These are phyloP conservation scores for Cucumis melo DNA, from an alignment of 306 rosid species.

Conservation along the genomic window DNA sequence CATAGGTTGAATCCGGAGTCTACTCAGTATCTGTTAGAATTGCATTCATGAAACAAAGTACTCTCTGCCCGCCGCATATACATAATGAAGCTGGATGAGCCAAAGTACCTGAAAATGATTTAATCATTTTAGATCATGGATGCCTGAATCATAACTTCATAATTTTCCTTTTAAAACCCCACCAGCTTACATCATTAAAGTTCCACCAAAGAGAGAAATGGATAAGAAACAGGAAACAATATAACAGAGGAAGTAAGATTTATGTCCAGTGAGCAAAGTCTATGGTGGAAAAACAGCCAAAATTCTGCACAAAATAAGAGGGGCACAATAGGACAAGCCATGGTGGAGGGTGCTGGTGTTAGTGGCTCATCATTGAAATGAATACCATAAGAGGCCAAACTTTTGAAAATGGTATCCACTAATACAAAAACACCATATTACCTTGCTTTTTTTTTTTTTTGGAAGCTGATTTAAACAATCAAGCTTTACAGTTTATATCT, in stretches of 20 bases:
- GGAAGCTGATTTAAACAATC: neutral
- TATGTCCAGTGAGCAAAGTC: slow-evolving; percentile 15
- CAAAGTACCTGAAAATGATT: slow-evolving; percentile 25
- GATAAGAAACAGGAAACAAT: slow-evolving; percentile 8
- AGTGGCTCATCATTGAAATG: slow-evolving; percentile 46
- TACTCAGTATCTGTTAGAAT: neutral
- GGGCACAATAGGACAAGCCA: slow-evolving; percentile 36
- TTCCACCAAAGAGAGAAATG: slow-evolving; percentile 3
- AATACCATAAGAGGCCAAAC: slow-evolving; percentile 17
- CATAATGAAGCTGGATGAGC: slow-evolving; percentile 14
- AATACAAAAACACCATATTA: slow-evolving; percentile 6
- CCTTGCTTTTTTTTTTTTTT: neutral
- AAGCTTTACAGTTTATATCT: slow-evolving; percentile 2
- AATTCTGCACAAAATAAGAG: slow-evolving; percentile 24
- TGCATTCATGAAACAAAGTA: slow-evolving; percentile 3
- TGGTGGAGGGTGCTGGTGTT: slow-evolving; percentile 60
- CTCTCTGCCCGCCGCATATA: slow-evolving; percentile 48
- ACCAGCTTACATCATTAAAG: slow-evolving; percentile 18
- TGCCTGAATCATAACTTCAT: slow-evolving; percentile 16
- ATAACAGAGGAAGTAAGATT: slow-evolving; percentile 3
- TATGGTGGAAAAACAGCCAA: slow-evolving; percentile 11
- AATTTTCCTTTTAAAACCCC: slow-evolving; percentile 11
- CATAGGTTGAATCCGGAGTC: neutral
- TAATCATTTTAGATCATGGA: slow-evolving; percentile 1
- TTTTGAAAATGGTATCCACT: slow-evolving; percentile 20